Conservation (phyloP, 2,329 filamentous ascomycete species). For the Lachnellula suecica region DNA sequence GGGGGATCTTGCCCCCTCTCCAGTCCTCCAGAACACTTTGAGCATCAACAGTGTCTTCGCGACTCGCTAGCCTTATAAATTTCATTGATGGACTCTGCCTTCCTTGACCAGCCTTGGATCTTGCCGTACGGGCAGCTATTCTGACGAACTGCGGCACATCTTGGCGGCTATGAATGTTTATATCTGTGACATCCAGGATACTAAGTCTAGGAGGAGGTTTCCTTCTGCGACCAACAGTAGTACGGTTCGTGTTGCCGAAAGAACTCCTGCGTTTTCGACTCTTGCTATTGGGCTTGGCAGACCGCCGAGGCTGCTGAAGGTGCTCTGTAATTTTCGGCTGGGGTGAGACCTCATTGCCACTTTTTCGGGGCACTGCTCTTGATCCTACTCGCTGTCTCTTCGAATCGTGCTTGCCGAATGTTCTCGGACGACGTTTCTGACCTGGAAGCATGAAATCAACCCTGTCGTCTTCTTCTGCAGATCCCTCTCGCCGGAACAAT, state of each 20-base stretch:
- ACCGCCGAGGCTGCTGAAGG: constrained; percentile 10
- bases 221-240: not conserved
- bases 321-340: constrained; percentile 32
- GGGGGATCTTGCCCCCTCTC: constrained; percentile 39
- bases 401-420: not conserved
- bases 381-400: constrained; percentile 22
- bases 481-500: constrained; percentile 22
- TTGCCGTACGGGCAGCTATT: constrained; percentile 59
- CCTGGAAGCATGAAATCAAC: constrained; percentile 35
- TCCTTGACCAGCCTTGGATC: constrained; percentile 46
- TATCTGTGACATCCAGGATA: constrained; percentile 57
- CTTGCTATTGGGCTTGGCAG: not conserved
- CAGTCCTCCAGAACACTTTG: constrained; percentile 52
- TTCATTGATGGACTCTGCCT: constrained; percentile 56
- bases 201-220: constrained; percentile 47
- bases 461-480: constrained; percentile 31
- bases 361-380: constrained; percentile 6
- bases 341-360: constrained; percentile 1
- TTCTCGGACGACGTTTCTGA: constrained; percentile 20
- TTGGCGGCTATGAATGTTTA: constrained; percentile 16
- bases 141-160: constrained; percentile 56
- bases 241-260: not conserved
- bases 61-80: constrained; percentile 58
- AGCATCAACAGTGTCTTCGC: constrained; percentile 60
- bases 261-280: not conserved